These are phyloP conservation scores for Typha latifolia DNA, from an alignment of 176 grass and related monocot genomes.

Conservation along the genomic window DNA sequence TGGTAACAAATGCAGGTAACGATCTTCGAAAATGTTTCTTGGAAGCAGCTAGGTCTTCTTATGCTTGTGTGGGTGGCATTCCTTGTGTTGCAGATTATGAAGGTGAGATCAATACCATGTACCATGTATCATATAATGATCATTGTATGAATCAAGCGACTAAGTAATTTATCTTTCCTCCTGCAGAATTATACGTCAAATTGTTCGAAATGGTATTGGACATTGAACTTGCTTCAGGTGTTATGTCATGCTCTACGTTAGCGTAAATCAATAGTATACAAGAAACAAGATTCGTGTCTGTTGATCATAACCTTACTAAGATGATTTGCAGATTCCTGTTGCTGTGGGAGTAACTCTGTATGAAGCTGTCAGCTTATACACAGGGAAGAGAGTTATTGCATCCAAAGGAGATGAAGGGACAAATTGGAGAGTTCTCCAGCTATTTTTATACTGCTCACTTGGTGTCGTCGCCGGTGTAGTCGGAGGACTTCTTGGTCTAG, in stretches of 20 bases:
- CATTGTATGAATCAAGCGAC: constrained; percentile 16
- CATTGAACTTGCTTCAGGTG: constrained; percentile 82
- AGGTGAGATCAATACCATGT: constrained; percentile 33
- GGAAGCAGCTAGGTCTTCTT: constrained; percentile 84
- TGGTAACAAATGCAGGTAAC: constrained; percentile 30
- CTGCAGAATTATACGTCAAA: constrained; percentile 74
- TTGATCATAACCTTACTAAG: background rate
- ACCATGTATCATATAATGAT: constrained; percentile 13
- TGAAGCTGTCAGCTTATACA: constrained; percentile 29
- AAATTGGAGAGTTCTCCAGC: constrained; percentile 22
- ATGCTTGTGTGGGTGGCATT: constrained; percentile 72
- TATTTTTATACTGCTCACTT: constrained; percentile 17
- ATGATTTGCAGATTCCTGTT: constrained; percentile 21
- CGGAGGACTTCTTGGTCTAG: constrained; percentile 31
- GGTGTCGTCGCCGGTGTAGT: constrained; percentile 27
- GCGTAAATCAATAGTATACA: background rate
- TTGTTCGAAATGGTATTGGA: constrained; percentile 76
- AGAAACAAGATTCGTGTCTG: too few species aligned
- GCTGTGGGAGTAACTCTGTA: constrained; percentile 18
- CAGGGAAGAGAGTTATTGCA: constrained; percentile 26
- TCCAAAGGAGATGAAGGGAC: constrained; percentile 24
- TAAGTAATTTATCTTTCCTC: constrained; percentile 16
- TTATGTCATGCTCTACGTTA: background rate
- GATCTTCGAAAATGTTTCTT: constrained; percentile 59
- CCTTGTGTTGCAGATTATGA: constrained; percentile 66